These are phyloP conservation scores for Sordariomycetes sp. DNA, from an alignment of 2,329 filamentous ascomycete species.

Conservation along the genomic window DNA sequence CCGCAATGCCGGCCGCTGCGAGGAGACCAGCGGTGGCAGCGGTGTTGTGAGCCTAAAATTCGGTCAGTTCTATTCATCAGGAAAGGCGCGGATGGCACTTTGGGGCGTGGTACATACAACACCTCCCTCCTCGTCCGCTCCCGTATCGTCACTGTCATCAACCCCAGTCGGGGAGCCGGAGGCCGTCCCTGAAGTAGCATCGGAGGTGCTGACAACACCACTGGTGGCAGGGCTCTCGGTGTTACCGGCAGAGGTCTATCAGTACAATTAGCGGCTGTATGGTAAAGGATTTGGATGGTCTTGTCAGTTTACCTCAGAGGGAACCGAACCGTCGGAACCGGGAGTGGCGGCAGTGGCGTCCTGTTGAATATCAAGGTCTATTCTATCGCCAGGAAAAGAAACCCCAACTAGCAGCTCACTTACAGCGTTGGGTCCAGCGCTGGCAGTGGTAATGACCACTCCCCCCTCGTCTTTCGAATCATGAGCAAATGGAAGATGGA, in stretches of 20 bases:
- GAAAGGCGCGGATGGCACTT: not conserved
- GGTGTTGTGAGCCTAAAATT: constrained; percentile 24
- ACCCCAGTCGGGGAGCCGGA: not conserved
- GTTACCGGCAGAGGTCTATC: not conserved
- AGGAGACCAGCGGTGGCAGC: constrained; percentile 33
- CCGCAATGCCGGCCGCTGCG: constrained; percentile 37
- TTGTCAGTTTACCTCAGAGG: not conserved
- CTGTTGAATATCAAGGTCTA: not conserved
- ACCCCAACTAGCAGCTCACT: not conserved
- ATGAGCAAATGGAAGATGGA: not conserved
- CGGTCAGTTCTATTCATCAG: not conserved
- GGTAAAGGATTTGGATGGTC: not conserved
- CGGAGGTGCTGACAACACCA: too few species aligned
- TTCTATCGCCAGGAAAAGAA: not conserved
- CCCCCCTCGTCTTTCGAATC: constrained; percentile 3
- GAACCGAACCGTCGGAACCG: not conserved
- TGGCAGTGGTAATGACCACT: not conserved
- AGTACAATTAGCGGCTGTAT: not conserved
- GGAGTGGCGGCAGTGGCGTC: not conserved
- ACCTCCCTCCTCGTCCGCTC: not conserved
- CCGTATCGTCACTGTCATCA: constrained; percentile 1
- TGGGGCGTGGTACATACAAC: not conserved
- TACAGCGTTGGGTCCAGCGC: not conserved
- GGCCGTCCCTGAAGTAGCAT: not conserved
- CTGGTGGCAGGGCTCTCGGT: too few species aligned